Evolutionary conservation across 2,329 filamentous ascomycete species (phyloP), one percentile per base, ranked within the genome.

Genomic region (Penicillium sp.): DNA sequence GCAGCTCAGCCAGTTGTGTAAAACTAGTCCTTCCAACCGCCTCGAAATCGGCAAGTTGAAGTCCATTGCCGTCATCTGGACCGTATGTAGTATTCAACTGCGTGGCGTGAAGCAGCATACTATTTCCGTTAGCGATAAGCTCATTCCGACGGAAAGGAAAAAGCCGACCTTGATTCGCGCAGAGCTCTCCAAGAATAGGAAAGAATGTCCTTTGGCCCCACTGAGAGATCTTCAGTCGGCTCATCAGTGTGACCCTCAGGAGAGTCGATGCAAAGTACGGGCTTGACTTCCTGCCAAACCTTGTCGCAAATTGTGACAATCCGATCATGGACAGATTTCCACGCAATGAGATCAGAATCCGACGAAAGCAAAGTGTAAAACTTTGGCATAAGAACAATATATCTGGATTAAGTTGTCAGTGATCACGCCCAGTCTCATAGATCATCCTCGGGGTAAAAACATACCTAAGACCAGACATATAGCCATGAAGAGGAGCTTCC

Each of bases 161-260:
- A 13, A 36, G 18, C 73, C 55, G 75, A 90, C 88, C 90, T 96
- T 23, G 92, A 90, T 73, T 99, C 94, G 57, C 96, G 93, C n/a
- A 96, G 79, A 6, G 91, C 90, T 62, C 94, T 85, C 81, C 96
- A 99, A 57, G 91, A 96, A 70, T 94, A 99, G 59, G 93, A 97
- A 43, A 99, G 74, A 16, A 95, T 81, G 63, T 95, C 90, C 67
- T 96, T 97, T 0, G 90, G 79, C 1, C 86, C 88, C 4, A 87
- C 81, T 15, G 88, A 84, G n/a, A 90, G 70, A 24, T 93, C 89
- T 47, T 92, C 85, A 0, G 86, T 63, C 47, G 79, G 62, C 53
- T 80, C 62, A 67, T 82, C 76, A 0, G 68, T 76, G 69, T 94
- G 86, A 0, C 93, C 93, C 73, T 99, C 94, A 0, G 95, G 94